Percentiles rank a stretch among this genome's conserved stretches.
Evolutionary conservation across 345 rosid genomes (phyloP).

Genomic region (Acer campestre): DNA sequence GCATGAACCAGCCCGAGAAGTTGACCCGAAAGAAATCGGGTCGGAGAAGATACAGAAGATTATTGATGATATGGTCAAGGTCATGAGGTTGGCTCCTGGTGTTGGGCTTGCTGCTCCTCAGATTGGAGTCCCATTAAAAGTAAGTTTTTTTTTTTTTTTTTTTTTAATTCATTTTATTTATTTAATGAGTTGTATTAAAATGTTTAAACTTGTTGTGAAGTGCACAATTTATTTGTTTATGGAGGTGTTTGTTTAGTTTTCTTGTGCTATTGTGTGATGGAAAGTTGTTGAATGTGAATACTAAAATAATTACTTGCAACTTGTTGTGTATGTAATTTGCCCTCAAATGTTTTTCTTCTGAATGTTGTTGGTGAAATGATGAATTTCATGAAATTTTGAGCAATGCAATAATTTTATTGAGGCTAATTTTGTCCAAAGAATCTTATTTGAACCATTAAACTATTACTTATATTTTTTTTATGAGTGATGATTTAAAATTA

Average conservation of each 20-base stretch:
- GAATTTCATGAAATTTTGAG: background rate
- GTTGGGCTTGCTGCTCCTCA: slow-evolving; percentile 98
- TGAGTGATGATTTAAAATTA: background rate
- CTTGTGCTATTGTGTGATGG: background rate
- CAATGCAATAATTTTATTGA: background rate
- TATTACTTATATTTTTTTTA: background rate
- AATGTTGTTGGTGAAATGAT: background rate
- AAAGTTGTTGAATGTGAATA: background rate
- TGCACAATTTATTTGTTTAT: background rate
- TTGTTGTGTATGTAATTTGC: background rate
- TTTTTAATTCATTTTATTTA: background rate
- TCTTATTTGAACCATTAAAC: background rate
- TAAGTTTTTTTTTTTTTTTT: slow-evolving; percentile 19
- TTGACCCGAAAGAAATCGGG: slow-evolving; percentile 70
- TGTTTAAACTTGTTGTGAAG: background rate
- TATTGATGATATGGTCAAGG: slow-evolving; percentile 76
- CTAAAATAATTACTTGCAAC: background rate
- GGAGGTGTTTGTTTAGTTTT: background rate
- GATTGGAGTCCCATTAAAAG: slow-evolving; percentile 80
- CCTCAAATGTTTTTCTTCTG: background rate
- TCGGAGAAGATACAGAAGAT: slow-evolving; percentile 89
- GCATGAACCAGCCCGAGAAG: slow-evolving; percentile 77
- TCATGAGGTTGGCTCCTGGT: slow-evolving; percentile 84
- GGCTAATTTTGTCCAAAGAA: background rate
- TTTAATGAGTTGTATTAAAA: background rate